A percentile compares a stretch with the other conserved stretches of the same genome.
phyloP scores from a whole-genome alignment of 2,329 filamentous ascomycete species.

The Talaromyces sp. region DNA sequence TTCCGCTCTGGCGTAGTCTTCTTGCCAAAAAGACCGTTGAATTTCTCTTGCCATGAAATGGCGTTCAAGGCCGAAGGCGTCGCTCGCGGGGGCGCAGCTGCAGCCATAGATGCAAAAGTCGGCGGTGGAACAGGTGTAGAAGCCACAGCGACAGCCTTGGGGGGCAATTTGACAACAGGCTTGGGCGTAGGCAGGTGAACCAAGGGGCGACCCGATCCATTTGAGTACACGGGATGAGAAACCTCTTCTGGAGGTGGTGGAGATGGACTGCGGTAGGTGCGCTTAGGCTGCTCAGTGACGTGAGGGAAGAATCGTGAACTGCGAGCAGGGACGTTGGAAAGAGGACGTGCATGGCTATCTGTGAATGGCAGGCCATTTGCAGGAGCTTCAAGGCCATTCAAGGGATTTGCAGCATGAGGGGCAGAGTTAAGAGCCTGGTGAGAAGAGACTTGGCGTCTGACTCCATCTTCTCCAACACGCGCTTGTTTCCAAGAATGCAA shows the following conservation, averaged over 20 bases:
- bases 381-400: constrained; percentile 41
- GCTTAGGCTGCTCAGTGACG: constrained; percentile 33
- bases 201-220: constrained; percentile 53
- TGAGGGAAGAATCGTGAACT: constrained; percentile 55
- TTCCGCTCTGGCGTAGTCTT: constrained; percentile 54
- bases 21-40: constrained; percentile 77
- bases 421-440: neutral
- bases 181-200: constrained; percentile 63
- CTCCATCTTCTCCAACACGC: constrained; percentile 43
- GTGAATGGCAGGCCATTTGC: constrained; percentile 40
- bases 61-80: constrained; percentile 47
- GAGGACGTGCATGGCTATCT: constrained; percentile 37
- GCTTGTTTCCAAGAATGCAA: constrained; percentile 51
- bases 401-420: constrained; percentile 32
- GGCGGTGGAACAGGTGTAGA: constrained; percentile 49
- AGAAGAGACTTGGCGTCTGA: constrained; percentile 33
- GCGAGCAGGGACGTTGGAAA: constrained; percentile 40
- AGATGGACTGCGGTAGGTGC: constrained; percentile 44
- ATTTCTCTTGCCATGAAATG: constrained; percentile 75
- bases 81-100: constrained; percentile 42
- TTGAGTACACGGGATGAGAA: constrained; percentile 56
- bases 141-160: constrained; percentile 49
- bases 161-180: constrained; percentile 81
- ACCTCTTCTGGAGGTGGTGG: constrained; percentile 61
- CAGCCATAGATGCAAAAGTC: constrained; percentile 47